Evolutionary conservation across 2,329 filamentous ascomycete genomes (phyloP).

Genomic region (Nigrograna mackinnonii): DNA sequence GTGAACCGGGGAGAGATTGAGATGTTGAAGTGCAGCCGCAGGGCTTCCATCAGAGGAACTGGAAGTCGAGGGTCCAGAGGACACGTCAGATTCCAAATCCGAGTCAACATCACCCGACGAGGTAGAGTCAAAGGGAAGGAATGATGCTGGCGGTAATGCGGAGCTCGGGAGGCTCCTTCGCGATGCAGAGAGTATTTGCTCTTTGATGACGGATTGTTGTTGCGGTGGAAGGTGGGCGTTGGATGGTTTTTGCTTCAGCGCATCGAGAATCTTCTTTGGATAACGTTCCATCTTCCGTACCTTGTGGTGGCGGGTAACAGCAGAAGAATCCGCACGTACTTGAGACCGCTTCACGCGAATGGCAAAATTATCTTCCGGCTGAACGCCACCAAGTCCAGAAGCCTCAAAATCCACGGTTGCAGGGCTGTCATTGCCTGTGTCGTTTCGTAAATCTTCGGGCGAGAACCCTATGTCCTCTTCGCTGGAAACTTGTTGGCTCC

Average conservation of each 20-base stretch:
- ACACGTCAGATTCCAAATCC: conserved; percentile 41
- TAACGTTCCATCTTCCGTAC: conserved; percentile 19
- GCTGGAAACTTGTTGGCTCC: conserved; percentile 30
- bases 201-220: conserved; percentile 52
- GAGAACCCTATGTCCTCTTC: conserved; percentile 43
- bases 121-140: conserved; percentile 42
- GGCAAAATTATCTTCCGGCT: conserved; percentile 59
- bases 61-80: conserved; percentile 27
- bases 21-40: conserved; percentile 27
- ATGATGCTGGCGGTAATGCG: conserved; percentile 48
- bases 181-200: conserved; percentile 71
- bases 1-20: conserved; percentile 24
- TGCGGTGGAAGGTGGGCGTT: conserved; percentile 9
- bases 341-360: conserved; percentile 53
- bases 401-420: conserved; percentile 46
- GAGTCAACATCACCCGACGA: conserved; percentile 39
- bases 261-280: conserved; percentile 35
- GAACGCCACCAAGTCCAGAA: conserved; percentile 63
- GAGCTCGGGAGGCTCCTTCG: conserved; percentile 61
- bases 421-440: conserved; percentile 25
- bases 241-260: conserved; percentile 24
- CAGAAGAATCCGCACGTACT: conserved; percentile 9
- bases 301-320: background rate
- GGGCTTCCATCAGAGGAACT: conserved; percentile 21
- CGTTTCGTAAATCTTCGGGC: conserved; percentile 25